phyloP scores from a whole-genome alignment of 805 yeast genomes.

The Candida ovalis region DNA sequence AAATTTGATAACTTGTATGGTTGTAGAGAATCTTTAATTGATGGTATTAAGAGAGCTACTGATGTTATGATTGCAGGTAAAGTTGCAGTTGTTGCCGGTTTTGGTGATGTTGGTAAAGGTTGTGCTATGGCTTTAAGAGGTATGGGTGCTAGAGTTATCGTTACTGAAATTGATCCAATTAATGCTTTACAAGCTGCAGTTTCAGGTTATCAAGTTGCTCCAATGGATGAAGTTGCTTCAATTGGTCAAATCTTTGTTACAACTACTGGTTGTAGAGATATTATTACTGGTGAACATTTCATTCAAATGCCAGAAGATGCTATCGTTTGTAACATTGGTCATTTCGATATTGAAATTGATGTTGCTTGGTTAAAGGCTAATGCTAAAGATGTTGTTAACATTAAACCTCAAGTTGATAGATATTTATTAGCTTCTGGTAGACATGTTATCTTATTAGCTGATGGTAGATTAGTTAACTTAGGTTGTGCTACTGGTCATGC shows the following conservation, averaged over 20 bases:
- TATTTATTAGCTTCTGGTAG: conserved; percentile 83
- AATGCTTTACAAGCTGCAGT: conserved; percentile 99
- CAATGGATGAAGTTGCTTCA: conserved; percentile 90
- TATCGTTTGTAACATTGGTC: conserved; percentile 99
- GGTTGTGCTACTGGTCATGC: conserved; percentile 99
- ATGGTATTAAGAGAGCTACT: conserved; percentile 99
- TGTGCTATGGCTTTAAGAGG: conserved; percentile 98
- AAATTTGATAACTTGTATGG: conserved; percentile 99
- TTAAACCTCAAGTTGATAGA: conserved; percentile 99
- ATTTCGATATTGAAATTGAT: conserved; percentile 97
- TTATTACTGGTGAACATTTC: conserved; percentile 87
- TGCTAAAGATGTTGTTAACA: conserved; percentile 91
- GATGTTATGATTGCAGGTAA: conserved; percentile 99
- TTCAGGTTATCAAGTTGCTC: conserved; percentile 94
- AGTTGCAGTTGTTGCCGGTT: conserved; percentile 98
- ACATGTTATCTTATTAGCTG: conserved; percentile 94
- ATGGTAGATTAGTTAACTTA: conserved; percentile 98
- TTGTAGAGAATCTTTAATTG: conserved; percentile 97
- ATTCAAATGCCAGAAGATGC: conserved; percentile 97
- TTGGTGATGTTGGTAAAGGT: conserved; percentile 99
- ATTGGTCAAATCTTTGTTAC: conserved; percentile 97
- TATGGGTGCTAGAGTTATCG: conserved; percentile 98
- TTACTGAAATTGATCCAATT: conserved; percentile 97
- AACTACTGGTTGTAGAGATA: conserved; percentile 99
- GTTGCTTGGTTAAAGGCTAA: conserved; percentile 98